Conservation (phyloP, 2,329 filamentous ascomycete genomes). For the Botrytis medusae region DNA sequence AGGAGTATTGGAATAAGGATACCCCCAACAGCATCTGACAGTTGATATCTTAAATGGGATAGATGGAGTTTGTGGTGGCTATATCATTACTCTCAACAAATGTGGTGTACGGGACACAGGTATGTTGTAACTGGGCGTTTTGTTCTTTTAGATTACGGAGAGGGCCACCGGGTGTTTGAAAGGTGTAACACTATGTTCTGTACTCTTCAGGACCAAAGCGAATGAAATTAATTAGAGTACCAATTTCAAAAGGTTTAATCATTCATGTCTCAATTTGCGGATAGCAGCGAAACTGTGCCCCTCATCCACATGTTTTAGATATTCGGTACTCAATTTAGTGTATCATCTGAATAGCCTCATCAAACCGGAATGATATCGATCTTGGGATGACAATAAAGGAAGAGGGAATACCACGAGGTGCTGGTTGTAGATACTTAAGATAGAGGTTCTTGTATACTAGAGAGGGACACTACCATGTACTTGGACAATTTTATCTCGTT, state of each 20-base stretch:
- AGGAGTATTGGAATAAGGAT: conserved; percentile 21
- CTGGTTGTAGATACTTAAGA: not conserved
- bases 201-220: not conserved
- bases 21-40: conserved; percentile 7
- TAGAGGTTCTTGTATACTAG: not conserved
- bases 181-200: not conserved
- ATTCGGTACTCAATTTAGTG: not conserved
- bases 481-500: not conserved
- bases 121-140: not conserved
- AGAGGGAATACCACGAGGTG: not conserved
- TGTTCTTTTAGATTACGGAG: not conserved
- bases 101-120: not conserved
- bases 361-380: not conserved
- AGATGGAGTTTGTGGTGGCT: not conserved
- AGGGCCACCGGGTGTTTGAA: not conserved
- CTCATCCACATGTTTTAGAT: not conserved
- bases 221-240: not conserved
- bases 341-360: conserved; percentile 3
- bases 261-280: not conserved
- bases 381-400: not conserved
- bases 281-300: conserved; percentile 13
- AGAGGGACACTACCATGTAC: not conserved
- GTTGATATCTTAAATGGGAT: not conserved
- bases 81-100: not conserved
- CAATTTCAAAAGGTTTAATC: not conserved